Evolutionary conservation across 2,329 filamentous ascomycete genomes (phyloP).

Genomic region (Fusarium veterinarium): DNA sequence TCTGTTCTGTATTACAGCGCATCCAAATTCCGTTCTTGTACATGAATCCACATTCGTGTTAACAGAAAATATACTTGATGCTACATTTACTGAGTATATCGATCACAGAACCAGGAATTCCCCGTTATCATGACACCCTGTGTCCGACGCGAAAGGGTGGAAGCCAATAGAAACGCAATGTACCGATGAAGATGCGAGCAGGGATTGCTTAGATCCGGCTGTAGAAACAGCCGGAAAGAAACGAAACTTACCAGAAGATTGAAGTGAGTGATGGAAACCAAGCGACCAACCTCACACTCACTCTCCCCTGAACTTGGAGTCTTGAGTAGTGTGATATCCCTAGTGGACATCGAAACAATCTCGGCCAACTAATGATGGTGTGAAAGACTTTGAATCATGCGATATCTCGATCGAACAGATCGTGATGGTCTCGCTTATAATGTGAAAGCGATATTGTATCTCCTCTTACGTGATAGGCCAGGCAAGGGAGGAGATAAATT

Average conservation of each 20-base stretch:
- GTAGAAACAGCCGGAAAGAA: background rate
- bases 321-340: background rate
- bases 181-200: background rate
- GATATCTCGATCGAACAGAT: constrained; percentile 17
- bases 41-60: background rate
- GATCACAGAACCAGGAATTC: background rate
- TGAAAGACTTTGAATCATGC: background rate
- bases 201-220: background rate
- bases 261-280: background rate
- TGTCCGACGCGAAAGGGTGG: background rate
- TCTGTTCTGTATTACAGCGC: background rate
- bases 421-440: constrained; percentile 3
- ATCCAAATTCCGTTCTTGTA: background rate
- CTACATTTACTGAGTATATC: background rate
- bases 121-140: background rate
- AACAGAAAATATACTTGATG: background rate
- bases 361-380: background rate
- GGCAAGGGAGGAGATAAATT: background rate
- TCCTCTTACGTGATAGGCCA: constrained; percentile 8
- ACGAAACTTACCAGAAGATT: background rate
- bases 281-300: background rate
- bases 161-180: background rate
- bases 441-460: constrained; percentile 3
- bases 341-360: background rate
- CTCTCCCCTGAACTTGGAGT: background rate